Evolutionary conservation across 176 grass and related monocot genomes (phyloP), one percentile per base, ranked within the genome.

Genomic region (Cenchrus americanus): DNA sequence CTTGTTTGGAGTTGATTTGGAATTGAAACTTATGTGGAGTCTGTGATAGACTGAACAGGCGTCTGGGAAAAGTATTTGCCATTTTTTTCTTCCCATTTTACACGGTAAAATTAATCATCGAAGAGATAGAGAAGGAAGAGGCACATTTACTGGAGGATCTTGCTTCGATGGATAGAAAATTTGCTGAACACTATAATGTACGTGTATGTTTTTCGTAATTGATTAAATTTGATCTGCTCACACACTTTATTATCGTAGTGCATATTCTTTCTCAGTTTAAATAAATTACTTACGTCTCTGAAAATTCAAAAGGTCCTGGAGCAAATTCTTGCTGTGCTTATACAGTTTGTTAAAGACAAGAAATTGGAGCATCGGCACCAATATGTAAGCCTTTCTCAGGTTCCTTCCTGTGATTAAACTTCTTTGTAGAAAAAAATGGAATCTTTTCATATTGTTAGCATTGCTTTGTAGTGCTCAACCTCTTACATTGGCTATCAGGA

Each of bases 101-200:
- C 63, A 94, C 91, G 83, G 91, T 95, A 69, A 98, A 98, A 43
- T 87, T 98, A 84, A 95, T 95, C 34, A 98, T 95, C 2, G 96
- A 98, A 90, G 96, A 90, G 80, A 89, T 89, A 82, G 96, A 95
- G 73, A 95, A 89, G 85, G 93, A 98, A 82, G 96, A 98, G 40
- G 87, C 91, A 72, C 80, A 85, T 90, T 70, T 95, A 69, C 86
- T 95, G 14, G 91, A 98, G 15, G 93, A 98, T 86, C 93, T 95
- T 79, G 83, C 94, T 89, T 98, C 93, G n/a, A 98, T 98, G 96
- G 91, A 98, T 55, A 98, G 93, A 71, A 98, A 98, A 88, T 98
- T 95, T 92, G 85, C 89, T 87, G 96, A 98, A 87, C 96, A 95
- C 82, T 98, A 95, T 59, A 98, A 86, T 89, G 96, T 98, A 90